Evolutionary conservation across 108 stramenopile species (phyloP).

Genomic region (Pseudonitzschia delicatissima): DNA sequence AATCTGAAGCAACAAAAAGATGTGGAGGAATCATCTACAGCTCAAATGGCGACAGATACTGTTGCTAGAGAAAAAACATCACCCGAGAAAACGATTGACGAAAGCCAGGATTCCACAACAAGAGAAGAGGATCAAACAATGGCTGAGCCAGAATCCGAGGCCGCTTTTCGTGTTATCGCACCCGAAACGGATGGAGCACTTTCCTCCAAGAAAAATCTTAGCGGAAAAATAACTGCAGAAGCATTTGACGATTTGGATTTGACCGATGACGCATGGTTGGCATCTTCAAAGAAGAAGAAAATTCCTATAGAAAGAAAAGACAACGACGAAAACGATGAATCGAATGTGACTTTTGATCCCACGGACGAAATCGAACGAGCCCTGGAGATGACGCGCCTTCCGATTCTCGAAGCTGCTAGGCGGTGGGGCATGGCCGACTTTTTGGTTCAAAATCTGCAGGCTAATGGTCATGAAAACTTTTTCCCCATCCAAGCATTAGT

Average conservation of each 20-base stretch:
- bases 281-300: slow-evolving; percentile 5
- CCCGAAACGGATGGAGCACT: slow-evolving; percentile 41
- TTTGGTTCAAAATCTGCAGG: slow-evolving; percentile 58
- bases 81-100: neutral
- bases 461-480: slow-evolving; percentile 69
- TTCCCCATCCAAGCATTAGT: slow-evolving; percentile 91
- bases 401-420: slow-evolving; percentile 59
- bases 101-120: neutral
- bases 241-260: slow-evolving; percentile 79
- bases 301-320: neutral
- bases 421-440: slow-evolving; percentile 73
- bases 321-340: slow-evolving; percentile 14
- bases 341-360: slow-evolving; percentile 8
- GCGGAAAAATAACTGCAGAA: slow-evolving; percentile 46
- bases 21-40: neutral
- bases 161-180: slow-evolving; percentile 65
- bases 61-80: neutral
- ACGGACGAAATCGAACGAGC: slow-evolving; percentile 46
- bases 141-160: no score
- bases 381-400: slow-evolving; percentile 54
- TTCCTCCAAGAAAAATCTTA: slow-evolving; percentile 23
- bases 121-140: neutral
- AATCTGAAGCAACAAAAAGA: slow-evolving; percentile 18
- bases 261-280: slow-evolving; percentile 21
- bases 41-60: neutral